phyloP scores from a whole-genome alignment of 805 yeast species.

The Zygosaccharomyces lentus region DNA sequence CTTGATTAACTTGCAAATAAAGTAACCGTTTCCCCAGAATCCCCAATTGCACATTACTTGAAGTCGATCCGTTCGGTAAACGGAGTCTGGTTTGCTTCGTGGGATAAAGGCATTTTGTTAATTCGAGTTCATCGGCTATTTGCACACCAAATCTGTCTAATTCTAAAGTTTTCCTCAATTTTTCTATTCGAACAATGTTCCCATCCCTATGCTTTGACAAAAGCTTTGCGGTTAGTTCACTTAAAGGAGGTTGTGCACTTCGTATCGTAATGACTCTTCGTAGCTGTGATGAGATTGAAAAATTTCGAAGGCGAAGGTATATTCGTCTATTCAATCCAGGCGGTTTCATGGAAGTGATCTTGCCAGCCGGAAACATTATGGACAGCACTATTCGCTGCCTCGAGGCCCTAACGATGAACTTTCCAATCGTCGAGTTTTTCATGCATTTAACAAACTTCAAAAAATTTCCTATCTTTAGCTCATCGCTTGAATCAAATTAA shows the following conservation, averaged over 20 bases:
- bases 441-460: background rate
- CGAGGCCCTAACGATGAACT: background rate
- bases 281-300: background rate
- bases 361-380: background rate
- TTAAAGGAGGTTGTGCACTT: background rate
- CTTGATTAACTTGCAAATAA: slow-evolving; percentile 7
- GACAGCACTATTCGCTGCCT: background rate
- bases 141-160: slow-evolving; percentile 10
- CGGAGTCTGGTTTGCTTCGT: slow-evolving; percentile 10
- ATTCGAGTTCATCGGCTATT: slow-evolving; percentile 11
- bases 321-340: background rate
- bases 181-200: slow-evolving; percentile 8
- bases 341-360: background rate
- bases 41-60: slow-evolving; percentile 15
- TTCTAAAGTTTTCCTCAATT: slow-evolving; percentile 7
- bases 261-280: background rate
- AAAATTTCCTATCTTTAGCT: slow-evolving; percentile 7
- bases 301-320: background rate
- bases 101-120: slow-evolving; percentile 21
- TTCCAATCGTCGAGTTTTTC: background rate
- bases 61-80: slow-evolving; percentile 10
- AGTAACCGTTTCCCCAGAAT: slow-evolving; percentile 12
- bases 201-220: slow-evolving; percentile 8
- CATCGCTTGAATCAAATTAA: slow-evolving; percentile 7
- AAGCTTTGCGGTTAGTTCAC: background rate